Percentiles rank a stretch among this genome's conserved stretches.
These are phyloP conservation scores for Plenodomus biglobosus DNA, from an alignment of 2,329 filamentous ascomycete species.

Conservation along the genomic window DNA sequence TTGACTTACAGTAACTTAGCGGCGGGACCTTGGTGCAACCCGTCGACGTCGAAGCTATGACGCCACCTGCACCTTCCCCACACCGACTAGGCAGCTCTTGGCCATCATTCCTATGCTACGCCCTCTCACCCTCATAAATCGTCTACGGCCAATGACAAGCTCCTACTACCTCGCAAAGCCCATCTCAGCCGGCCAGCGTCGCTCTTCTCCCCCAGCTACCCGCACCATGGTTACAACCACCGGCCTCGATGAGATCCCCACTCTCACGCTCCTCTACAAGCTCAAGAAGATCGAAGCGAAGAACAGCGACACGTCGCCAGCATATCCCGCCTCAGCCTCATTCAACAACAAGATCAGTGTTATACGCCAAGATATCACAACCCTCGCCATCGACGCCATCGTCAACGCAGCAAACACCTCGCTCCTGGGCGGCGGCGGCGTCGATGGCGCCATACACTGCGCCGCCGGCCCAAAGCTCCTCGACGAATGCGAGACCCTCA, in stretches of 20 bases:
- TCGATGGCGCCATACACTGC: constrained; percentile 74
- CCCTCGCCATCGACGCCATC: constrained; percentile 74
- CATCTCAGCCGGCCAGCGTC: constrained; percentile 5
- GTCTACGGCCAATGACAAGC: constrained; percentile 20
- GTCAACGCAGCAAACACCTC: constrained; percentile 87
- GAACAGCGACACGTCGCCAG: constrained; percentile 8
- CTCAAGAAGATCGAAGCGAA: constrained; percentile 51
- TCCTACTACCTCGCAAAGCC: constrained; percentile 28
- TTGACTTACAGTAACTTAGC: too few relatives aligned
- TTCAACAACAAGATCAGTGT: constrained; percentile 70
- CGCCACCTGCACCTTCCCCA: constrained; percentile 1
- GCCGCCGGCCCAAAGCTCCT: constrained; percentile 72
- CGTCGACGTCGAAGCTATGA: constrained; percentile 9
- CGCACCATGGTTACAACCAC: constrained; percentile 25
- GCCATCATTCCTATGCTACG: constrained; percentile 1
- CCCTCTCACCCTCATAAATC: neutral
- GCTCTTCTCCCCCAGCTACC: constrained; percentile 1
- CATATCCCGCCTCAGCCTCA: constrained; percentile 19
- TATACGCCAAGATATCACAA: constrained; percentile 78
- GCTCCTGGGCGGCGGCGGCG: constrained; percentile 84
- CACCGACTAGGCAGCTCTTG: neutral
- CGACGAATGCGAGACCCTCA: constrained; percentile 69
- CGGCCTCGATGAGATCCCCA: constrained; percentile 60
- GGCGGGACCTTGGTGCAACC: neutral
- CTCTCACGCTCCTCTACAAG: constrained; percentile 67